Conservation (phyloP, 2,329 filamentous ascomycete genomes). For the Teratosphaeria gauchensis region DNA sequence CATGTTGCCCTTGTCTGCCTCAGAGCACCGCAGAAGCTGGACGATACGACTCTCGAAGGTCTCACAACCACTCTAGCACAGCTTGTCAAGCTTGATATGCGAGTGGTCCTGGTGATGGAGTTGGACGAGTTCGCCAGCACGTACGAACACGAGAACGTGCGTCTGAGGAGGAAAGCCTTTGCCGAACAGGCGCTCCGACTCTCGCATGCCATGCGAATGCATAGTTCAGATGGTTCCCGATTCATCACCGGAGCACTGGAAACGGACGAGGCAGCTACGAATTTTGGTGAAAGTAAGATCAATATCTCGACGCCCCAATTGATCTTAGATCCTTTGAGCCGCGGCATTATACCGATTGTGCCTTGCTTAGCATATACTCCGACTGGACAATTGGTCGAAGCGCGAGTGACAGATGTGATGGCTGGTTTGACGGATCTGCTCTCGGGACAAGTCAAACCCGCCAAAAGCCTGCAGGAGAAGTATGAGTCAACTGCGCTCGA, state of each 20-base stretch:
- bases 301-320: constrained; percentile 37
- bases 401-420: constrained; percentile 55
- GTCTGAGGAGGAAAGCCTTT: constrained; percentile 12
- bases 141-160: background rate
- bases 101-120: constrained; percentile 75
- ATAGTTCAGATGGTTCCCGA: constrained; percentile 58
- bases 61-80: constrained; percentile 78
- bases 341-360: constrained; percentile 62
- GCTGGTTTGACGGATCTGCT: constrained; percentile 70
- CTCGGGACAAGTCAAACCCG: constrained; percentile 40
- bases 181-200: constrained; percentile 61
- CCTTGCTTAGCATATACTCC: constrained; percentile 53
- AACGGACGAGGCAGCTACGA: constrained; percentile 8
- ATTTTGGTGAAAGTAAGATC: constrained; percentile 6
- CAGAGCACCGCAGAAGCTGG: constrained; percentile 59
- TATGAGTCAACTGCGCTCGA: constrained; percentile 55
- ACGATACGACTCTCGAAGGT: constrained; percentile 59
- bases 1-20: constrained; percentile 85
- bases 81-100: constrained; percentile 69
- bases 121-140: constrained; percentile 1
- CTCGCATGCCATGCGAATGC: constrained; percentile 62
- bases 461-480: background rate
- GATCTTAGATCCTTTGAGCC: constrained; percentile 55
- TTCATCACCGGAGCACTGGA: constrained; percentile 52
- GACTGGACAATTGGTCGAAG: constrained; percentile 39